These are phyloP conservation scores for Pleurotus cornucopiae DNA, from an alignment of 768 basidiomycete species.

Conservation along the genomic window DNA sequence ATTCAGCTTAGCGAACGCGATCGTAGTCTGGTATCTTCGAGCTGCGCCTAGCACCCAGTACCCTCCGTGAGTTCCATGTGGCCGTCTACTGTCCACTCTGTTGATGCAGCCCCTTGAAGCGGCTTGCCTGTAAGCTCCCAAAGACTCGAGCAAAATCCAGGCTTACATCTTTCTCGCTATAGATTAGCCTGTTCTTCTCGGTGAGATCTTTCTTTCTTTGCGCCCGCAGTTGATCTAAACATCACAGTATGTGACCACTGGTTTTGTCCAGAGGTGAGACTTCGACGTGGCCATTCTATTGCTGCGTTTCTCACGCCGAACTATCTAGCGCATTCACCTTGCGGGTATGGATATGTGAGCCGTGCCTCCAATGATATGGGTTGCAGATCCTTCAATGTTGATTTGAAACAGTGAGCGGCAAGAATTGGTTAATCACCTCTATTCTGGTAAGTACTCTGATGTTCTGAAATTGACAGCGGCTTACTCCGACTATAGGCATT, in stretches of 20 bases:
- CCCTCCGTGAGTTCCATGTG: neutral
- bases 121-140: neutral
- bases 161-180: neutral
- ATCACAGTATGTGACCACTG: neutral
- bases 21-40: neutral
- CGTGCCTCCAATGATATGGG: neutral
- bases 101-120: neutral
- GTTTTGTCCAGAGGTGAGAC: neutral
- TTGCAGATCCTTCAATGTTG: neutral
- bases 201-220: neutral
- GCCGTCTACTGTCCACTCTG: too few relatives aligned
- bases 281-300: neutral
- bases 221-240: too few relatives aligned
- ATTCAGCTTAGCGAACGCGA: conserved; percentile 1
- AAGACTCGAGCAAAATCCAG: too few relatives aligned
- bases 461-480: neutral
- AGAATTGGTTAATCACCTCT: neutral
- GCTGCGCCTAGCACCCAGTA: neutral
- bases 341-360: neutral
- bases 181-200: neutral
- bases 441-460: neutral
- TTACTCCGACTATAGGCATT: neutral
- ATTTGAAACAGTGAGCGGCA: neutral
- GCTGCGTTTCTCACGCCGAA: neutral
- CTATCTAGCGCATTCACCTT: neutral